Evolutionary conservation across 106 monocot genomes (phyloP).

Genomic region (Apostasia shenzhenica): DNA sequence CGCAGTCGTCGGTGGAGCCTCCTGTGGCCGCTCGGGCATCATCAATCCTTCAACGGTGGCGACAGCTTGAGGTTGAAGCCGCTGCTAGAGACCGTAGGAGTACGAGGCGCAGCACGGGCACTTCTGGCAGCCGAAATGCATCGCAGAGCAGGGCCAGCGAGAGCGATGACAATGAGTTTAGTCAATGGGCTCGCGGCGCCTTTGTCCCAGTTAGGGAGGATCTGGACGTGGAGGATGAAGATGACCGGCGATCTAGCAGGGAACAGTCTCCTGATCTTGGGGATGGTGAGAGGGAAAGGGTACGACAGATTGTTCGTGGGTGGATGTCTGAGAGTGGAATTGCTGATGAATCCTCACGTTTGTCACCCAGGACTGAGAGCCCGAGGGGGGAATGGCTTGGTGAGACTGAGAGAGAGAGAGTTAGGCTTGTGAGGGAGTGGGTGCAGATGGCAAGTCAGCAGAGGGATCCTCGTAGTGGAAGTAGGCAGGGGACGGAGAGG

Average conservation of each 20-base stretch:
- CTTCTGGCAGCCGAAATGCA: neutral
- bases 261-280: constrained; percentile 60
- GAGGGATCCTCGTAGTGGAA: constrained; percentile 32
- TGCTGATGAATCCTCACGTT: constrained; percentile 10
- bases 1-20: constrained; percentile 17
- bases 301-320: constrained; percentile 67
- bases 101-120: neutral
- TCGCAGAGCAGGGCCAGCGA: constrained; percentile 1
- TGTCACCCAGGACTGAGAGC: constrained; percentile 28
- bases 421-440: constrained; percentile 83
- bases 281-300: constrained; percentile 66
- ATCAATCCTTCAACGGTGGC: constrained; percentile 63
- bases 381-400: constrained; percentile 76
- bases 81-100: constrained; percentile 17
- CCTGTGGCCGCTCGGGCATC: constrained; percentile 29
- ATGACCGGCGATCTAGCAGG: constrained; percentile 32
- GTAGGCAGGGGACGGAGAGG: constrained; percentile 21
- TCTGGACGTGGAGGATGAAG: constrained; percentile 25
- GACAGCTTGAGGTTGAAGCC: constrained; percentile 59
- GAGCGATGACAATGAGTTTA: constrained; percentile 33
- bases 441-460: constrained; percentile 71
- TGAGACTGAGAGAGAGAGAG: constrained; percentile 83
- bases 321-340: constrained; percentile 49
- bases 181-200: constrained; percentile 8
- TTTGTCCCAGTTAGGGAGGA: neutral